Base-by-base conservation (phyloP, 2,329 filamentous ascomycete genomes). In the Dactylellina parvicollis region DNA sequence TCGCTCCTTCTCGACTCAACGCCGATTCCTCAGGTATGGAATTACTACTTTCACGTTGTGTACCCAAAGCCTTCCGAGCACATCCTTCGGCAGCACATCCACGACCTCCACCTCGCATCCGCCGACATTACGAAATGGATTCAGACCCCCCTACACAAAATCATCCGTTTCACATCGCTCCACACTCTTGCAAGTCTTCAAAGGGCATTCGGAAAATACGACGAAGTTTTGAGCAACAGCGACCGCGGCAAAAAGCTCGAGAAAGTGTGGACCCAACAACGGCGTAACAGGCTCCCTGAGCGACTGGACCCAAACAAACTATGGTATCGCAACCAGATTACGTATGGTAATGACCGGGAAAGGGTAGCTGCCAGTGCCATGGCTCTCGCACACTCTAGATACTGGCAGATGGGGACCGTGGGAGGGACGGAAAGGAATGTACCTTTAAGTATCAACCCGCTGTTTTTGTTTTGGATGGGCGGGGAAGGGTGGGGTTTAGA, bases 391-490 rank as follows among this genome's bases (percentile, higher is more conserved):
- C 49, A 49, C 18, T 14, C 40, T 4, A 3, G n/a, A 4, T 44
- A 38, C 18, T 10, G 16, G 18, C 1, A 16, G 22, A n/a, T 8
- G 10, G 49, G 32, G 7, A 38, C 32, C 2, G 12, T 36, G 5
- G 3, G 9, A 7, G 9, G 24, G 2, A 2, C 44, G 4, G 12
- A 26, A 2, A 20, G 30, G 22, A 49, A 49, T 10, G n/a, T 5
- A 20, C 20, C n/a, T 7, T 24, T 54, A 12, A 7, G 8, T 2
- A 3, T 54, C 8, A 54, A 54, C 18, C 49, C 49, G 30, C 26
- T 54, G 10, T 54, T 54, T 26, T 30, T 54, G 30, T 54, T 36
- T n/a, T 36, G 49, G 28, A 54, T 20, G 22, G 49, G 49, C 22
- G 49, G 18, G 10, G 26, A 54, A 22, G 49, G 49, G 18, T 54